phyloP scores from a whole-genome alignment of 208 protist species.

The Wallacemonas rigidus region DNA sequence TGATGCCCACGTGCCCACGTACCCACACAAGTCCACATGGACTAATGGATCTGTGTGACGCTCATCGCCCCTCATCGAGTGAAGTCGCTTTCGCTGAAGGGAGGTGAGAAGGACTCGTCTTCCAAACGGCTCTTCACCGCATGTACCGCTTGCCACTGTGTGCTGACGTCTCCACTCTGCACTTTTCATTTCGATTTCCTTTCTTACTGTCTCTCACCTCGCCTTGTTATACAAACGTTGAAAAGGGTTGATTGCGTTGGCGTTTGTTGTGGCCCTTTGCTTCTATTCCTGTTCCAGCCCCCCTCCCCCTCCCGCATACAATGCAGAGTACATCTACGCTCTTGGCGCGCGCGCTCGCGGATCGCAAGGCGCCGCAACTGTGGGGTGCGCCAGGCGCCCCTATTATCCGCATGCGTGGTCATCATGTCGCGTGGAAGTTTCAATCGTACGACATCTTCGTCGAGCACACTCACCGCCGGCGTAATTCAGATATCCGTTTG shows the following conservation, averaged over 20 bases:
- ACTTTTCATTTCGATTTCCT: no score
- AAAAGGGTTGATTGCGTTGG: no score
- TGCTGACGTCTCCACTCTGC: no score
- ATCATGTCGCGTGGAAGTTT: slow-evolving; percentile 88
- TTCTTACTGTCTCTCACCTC: no score
- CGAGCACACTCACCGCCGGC: slow-evolving; percentile 85
- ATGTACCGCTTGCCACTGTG: no score
- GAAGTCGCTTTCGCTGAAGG: background rate
- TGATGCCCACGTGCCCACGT: background rate
- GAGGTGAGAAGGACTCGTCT: no score
- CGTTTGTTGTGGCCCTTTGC: background rate
- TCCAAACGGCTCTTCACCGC: no score
- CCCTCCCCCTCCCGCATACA: no score
- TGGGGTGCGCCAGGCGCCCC: slow-evolving; percentile 87
- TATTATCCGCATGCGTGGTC: slow-evolving; percentile 87
- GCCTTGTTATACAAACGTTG: no score
- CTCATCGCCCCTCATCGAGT: background rate
- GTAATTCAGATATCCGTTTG: slow-evolving; percentile 82
- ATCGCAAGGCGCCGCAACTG: slow-evolving; percentile 65
- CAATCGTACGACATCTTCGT: slow-evolving; percentile 89
- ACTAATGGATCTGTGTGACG: no score
- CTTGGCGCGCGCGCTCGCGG: slow-evolving; percentile 54
- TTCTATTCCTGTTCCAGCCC: background rate
- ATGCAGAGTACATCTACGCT: slow-evolving; percentile 18
- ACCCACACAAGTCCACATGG: background rate